Evolutionary conservation across 306 rosid genomes (phyloP), one percentile per base, ranked within the genome.

Genomic region (Lagenaria siceraria): DNA sequence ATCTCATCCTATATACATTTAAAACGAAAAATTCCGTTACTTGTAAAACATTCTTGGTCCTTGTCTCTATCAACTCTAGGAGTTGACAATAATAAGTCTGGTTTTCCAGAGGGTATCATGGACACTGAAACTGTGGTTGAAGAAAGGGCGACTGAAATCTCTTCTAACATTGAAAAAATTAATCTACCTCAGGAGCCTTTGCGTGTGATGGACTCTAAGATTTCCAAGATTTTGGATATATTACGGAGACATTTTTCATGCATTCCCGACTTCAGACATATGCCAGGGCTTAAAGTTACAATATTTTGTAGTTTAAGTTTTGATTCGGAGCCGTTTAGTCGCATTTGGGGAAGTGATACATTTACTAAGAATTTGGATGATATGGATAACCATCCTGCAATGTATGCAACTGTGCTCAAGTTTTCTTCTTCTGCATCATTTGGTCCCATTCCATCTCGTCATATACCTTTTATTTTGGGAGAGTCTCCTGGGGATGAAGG

Each of bases 11-110:
- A 87, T 81, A 84, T 95, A 77, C 91, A 95, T 88, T 85, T 95
- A 27, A 90, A 89, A 83, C 93, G 98, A 18, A 46, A 84, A 76
- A 80, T 48, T 71, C 91, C 90, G 17, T 87, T 92, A 74, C 93
- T 90, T 65, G 93, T 89, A 76, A 90, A 92, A 82, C 98, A 94
- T 63, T 89, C 90, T 80, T 94, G 98, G 98, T 94, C 95, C 73
- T 75, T 94, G 86, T 89, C 98, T 31, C 83, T 95, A 35, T 87
- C 97, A 78, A 88, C 84, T 87, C 83, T 90, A 55, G 89, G 84
- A 42, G 56, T 83, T 77, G 88, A 84, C 71, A 79, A 58, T 76
- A 80, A 61, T 59, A 87, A 84, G 51, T 84, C 95, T 54, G 83
- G 82, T 78, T 81, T 87, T 82, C 77, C 88, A 11, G 96, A 81